Base-by-base conservation (phyloP, 257 asterid genomes). In the Leonotis leonurus region DNA sequence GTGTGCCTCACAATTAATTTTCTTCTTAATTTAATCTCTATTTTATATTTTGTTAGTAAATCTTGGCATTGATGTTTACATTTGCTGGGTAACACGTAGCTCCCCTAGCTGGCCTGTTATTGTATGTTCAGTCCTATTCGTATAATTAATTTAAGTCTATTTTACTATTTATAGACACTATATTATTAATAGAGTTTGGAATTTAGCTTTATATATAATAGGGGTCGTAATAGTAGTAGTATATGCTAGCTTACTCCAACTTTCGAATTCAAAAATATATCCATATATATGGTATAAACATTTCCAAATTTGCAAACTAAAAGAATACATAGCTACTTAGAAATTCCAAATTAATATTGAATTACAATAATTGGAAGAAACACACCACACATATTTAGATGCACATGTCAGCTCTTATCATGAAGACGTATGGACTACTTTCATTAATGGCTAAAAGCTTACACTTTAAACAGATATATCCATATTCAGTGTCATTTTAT, bases 1-100 rank as follows among this genome's bases (percentile, higher is more conserved):
- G 78, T 32, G 81, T 70, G 75, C 30, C 63, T 56, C 49, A 21
- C 17, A n/a, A 9, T 30, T 14, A 16, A 27, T 6, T 39, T 46
- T 46, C 14, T 46, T 20, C 1, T 3, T 49, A 2, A 8, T 20
- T 9, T 25, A 20, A 11, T 45, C 2, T n/a, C 6, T 56, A 2
- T 29, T 14, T 2, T 2, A 17, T 1, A 9, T 8, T 10, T 55
- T 9, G 8, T 12, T 56, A 50, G 25, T 68, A 66, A 57, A 27
- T 26, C 5, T 36, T 36, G 1, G 54, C 20, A 18, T 52, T 7
- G 3, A n/a, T 20, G 37, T 32, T 0, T 52, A 33, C 44, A 24
- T 27, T 27, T 52, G 22, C 40, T 39, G 8, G 6, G 32, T 18
- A 4, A 25, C 49, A 39, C 33, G 62, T 37, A 62, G 43, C 8